Evolutionary conservation across 305 asterid genomes (phyloP).

Genomic region (Caryopteris hybrid): DNA sequence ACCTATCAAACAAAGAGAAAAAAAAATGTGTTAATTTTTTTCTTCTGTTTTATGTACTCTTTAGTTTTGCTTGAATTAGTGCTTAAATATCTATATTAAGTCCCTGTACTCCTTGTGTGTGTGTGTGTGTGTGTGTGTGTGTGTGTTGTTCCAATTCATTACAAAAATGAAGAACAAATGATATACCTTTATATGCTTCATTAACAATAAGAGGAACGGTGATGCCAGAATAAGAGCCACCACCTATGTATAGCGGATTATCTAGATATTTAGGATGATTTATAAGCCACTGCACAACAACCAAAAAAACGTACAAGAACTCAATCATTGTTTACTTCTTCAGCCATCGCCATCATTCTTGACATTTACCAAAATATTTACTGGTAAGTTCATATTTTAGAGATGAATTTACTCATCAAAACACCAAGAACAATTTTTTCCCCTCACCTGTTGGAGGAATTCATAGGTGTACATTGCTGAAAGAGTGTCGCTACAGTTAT

Average conservation of each 20-base stretch:
- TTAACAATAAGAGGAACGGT: conserved; percentile 23
- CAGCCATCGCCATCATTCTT: no score
- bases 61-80: no score
- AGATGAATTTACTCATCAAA: conserved; percentile 23
- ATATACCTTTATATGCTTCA: conserved; percentile 11
- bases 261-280: conserved; percentile 21
- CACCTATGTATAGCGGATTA: conserved; percentile 33
- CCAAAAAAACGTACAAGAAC: no score
- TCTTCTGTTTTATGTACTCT: no score
- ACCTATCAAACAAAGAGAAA: not conserved
- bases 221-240: conserved; percentile 32
- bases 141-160: not conserved
- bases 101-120: no score
- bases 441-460: conserved; percentile 28
- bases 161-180: not conserved
- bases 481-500: conserved; percentile 16
- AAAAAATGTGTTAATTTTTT: not conserved
- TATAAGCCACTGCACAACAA: conserved; percentile 29
- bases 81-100: no score
- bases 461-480: conserved; percentile 11
- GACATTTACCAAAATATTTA: no score
- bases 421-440: conserved; percentile 17
- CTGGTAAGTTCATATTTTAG: no score
- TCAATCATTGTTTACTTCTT: not conserved
- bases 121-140: no score